These are phyloP conservation scores for Malassezia sympodialis DNA, from an alignment of 1,284 basidiomycete genomes.

Conservation along the genomic window DNA sequence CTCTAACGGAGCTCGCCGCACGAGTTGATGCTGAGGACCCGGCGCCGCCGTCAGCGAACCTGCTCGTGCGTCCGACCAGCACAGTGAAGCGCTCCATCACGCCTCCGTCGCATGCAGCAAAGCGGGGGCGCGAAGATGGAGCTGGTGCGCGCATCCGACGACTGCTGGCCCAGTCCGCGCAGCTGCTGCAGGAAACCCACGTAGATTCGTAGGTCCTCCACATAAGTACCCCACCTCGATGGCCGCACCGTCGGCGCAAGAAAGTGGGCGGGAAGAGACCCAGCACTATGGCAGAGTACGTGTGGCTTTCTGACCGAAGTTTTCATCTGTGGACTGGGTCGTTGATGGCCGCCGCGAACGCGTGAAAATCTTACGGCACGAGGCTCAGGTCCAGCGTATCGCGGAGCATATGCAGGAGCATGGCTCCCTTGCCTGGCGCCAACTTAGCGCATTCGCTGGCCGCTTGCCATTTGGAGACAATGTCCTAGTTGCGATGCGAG, in stretches of 20 bases:
- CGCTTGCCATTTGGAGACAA: slow-evolving; percentile 23
- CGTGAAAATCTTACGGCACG: slow-evolving; percentile 31
- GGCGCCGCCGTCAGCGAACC: neutral
- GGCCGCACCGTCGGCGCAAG: neutral
- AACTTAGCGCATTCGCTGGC: slow-evolving; percentile 21
- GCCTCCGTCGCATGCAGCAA: neutral
- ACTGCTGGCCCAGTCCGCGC: slow-evolving; percentile 1
- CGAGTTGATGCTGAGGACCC: neutral
- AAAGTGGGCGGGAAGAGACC: neutral
- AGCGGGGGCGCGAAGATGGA: neutral
- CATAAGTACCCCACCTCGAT: neutral
- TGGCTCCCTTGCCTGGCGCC: slow-evolving; percentile 14
- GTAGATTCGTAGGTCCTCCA: slow-evolving; percentile 3
- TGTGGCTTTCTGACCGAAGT: slow-evolving; percentile 12
- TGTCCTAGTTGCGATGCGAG: slow-evolving; percentile 25
- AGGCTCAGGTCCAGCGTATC: slow-evolving; percentile 27
- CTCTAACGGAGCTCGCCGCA: slow-evolving; percentile 1
- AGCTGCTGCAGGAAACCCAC: neutral
- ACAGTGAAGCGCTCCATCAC: neutral
- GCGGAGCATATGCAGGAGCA: slow-evolving; percentile 22
- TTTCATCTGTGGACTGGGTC: slow-evolving; percentile 45
- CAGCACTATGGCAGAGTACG: slow-evolving; percentile 9
- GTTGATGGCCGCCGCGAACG: slow-evolving; percentile 43
- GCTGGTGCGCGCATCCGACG: neutral
- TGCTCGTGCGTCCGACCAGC: neutral